These are phyloP conservation scores for Colletotrichum simmondsii DNA, from an alignment of 2,329 filamentous ascomycete genomes.

Conservation along the genomic window DNA sequence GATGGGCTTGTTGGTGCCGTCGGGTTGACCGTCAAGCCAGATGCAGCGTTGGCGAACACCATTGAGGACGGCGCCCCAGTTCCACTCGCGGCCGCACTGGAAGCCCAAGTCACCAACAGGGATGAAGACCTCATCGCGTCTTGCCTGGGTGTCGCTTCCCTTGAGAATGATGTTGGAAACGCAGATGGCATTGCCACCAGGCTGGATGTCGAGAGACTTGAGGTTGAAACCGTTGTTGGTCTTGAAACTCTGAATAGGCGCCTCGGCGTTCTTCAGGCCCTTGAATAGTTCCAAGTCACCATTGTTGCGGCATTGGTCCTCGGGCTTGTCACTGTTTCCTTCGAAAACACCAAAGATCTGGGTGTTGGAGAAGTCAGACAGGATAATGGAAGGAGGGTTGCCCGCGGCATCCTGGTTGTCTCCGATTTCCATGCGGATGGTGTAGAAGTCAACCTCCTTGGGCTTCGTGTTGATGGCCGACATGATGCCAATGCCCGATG, in stretches of 20 bases:
- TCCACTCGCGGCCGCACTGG: constrained; percentile 15
- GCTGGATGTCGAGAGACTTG: constrained; percentile 19
- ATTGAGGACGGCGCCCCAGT: constrained; percentile 16
- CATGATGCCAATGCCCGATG: constrained; percentile 9
- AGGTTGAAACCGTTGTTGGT: constrained; percentile 21
- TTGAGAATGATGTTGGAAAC: constrained; percentile 19
- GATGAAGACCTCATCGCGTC: constrained; percentile 15
- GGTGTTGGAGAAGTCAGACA: constrained; percentile 14
- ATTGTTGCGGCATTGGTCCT: constrained; percentile 11
- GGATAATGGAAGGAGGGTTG: constrained; percentile 13
- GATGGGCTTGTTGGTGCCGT: constrained; percentile 23
- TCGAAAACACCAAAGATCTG: constrained; percentile 5
- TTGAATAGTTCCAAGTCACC: background rate
- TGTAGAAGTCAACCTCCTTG: constrained; percentile 14
- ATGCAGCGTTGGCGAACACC: constrained; percentile 9
- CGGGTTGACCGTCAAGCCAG: constrained; percentile 21
- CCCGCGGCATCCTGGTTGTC: constrained; percentile 15
- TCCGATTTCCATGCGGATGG: constrained; percentile 16
- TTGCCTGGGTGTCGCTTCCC: constrained; percentile 12
- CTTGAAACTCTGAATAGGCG: constrained; percentile 7
- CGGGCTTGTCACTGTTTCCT: constrained; percentile 8
- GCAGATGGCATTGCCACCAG: constrained; percentile 18
- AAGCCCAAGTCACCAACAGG: constrained; percentile 17
- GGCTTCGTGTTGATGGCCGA: constrained; percentile 8
- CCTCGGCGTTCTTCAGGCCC: constrained; percentile 17